Base-by-base conservation (phyloP, 2,329 filamentous ascomycete species). In the Zasmidium angulare region DNA sequence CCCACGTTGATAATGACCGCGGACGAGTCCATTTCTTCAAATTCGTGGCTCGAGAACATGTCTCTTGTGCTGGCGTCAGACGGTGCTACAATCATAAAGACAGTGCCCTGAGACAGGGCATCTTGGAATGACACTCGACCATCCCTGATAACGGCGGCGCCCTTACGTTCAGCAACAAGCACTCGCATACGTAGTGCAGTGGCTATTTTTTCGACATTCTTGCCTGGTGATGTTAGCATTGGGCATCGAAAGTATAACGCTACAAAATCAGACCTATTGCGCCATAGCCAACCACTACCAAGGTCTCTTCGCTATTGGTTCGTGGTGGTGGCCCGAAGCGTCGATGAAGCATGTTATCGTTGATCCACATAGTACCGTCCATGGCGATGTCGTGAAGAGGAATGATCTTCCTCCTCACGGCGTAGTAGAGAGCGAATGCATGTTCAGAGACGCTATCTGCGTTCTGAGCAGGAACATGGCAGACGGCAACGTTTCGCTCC, bases 211-310 rank as follows among this genome's bases (percentile, higher is more conserved):
- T 76, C 79, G 46, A 82, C 77, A 21, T 75, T 71, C 62, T 78
- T 79, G 48, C 75, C 76, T 76, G 60, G 23, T 9, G 50, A 50
- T n/a, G n/a, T 20, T 40, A 22, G 46, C 43, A 21, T 36, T n/a
- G n/a, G n/a, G n/a, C n/a, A n/a, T n/a, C n/a, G n/a, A n/a, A n/a
- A n/a, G n/a, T n/a, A n/a, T n/a, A n/a, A n/a, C n/a, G n/a, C n/a
- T n/a, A n/a, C n/a, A n/a, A n/a, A n/a, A n/a, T 69, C 67, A 46
- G 64, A 68, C 80, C 81, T 31, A 83, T 69, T 17, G 73, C 72
- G 1, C 81, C 81, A 67, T 82, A 82, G 0, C 81, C 81, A 54
- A 83, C 69, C 56, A 83, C 74, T 1, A 79, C 81, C 62, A 81
- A 66, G 2, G 77, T 74, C 69, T 83, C 81, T 57, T 83, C 80